A percentile compares a stretch with the other conserved stretches of the same genome.
Evolutionary conservation across 1,284 basidiomycete genomes (phyloP).

Genomic region (Pseudozyma hubeiensis): DNA sequence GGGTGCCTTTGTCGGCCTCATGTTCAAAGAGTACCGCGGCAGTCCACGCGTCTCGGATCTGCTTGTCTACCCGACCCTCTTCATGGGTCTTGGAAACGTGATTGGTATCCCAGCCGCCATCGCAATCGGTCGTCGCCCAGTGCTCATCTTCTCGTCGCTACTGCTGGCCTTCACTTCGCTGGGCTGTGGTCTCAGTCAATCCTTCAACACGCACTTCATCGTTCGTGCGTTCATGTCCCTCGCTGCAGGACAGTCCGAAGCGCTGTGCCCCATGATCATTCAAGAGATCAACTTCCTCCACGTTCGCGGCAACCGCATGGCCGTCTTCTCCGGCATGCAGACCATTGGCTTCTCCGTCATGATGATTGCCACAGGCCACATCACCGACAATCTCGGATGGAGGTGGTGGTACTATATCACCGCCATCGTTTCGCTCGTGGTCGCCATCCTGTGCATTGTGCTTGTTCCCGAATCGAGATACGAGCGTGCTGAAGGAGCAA

Average conservation of each 20-base stretch:
- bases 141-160: conserved; percentile 8
- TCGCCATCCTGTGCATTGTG: background rate
- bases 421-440: conserved; percentile 8
- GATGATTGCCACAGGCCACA: conserved; percentile 13
- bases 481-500: conserved; percentile 3
- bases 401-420: conserved; percentile 9
- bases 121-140: conserved; percentile 8
- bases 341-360: conserved; percentile 3
- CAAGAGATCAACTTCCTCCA: conserved; percentile 14
- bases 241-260: conserved; percentile 9
- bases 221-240: conserved; percentile 8
- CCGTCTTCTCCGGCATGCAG: conserved; percentile 9
- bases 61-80: conserved; percentile 10
- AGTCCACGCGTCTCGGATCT: background rate
- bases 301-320: conserved; percentile 10
- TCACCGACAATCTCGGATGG: conserved; percentile 4
- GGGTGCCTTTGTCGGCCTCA: conserved; percentile 3
- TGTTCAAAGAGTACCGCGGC: conserved; percentile 6
- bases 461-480: conserved; percentile 8
- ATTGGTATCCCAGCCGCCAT: conserved; percentile 4
- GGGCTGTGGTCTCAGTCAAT: conserved; percentile 6
- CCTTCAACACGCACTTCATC: conserved; percentile 6
- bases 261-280: conserved; percentile 7
- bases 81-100: conserved; percentile 11
- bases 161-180: conserved; percentile 13